Conservation (phyloP, 2,329 filamentous ascomycete species). For the Diaporthe ilicicola region DNA sequence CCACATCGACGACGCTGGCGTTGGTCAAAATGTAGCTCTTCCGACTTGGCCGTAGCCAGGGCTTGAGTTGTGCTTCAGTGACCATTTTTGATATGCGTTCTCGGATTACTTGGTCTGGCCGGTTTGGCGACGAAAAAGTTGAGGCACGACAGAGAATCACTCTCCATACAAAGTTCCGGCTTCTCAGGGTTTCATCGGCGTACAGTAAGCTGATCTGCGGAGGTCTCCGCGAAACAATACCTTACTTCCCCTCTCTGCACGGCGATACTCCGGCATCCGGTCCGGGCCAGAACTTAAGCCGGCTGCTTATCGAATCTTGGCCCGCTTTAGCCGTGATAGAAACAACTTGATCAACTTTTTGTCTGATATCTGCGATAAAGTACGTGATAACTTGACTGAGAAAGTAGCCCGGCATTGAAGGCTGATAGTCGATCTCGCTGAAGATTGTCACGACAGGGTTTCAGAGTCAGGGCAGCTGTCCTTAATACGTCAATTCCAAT, state of each 20-base stretch:
- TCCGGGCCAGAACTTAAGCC: constrained; percentile 1
- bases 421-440: neutral
- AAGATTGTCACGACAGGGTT: too few relatives aligned
- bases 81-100: constrained; percentile 34
- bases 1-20: constrained; percentile 39
- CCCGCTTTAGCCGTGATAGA: neutral
- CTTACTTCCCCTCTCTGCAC: neutral
- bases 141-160: neutral
- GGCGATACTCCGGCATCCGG: constrained; percentile 1
- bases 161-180: neutral
- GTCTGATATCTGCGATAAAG: neutral
- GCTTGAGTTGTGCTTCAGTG: constrained; percentile 36
- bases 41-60: constrained; percentile 37
- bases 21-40: constrained; percentile 36
- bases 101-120: neutral
- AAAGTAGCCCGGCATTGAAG: neutral
- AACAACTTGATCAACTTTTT: neutral
- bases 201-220: constrained; percentile 1
- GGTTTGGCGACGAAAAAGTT: neutral
- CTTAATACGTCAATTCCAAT: too few relatives aligned
- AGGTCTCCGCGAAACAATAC: neutral
- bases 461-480: too few relatives aligned
- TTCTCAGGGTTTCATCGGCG: neutral
- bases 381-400: neutral
- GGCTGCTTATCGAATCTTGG: constrained; percentile 6